A percentile compares a stretch with the other conserved stretches of the same genome.
Conservation (phyloP, 2,329 filamentous ascomycete species). For the Trichoderma lentiforme region DNA sequence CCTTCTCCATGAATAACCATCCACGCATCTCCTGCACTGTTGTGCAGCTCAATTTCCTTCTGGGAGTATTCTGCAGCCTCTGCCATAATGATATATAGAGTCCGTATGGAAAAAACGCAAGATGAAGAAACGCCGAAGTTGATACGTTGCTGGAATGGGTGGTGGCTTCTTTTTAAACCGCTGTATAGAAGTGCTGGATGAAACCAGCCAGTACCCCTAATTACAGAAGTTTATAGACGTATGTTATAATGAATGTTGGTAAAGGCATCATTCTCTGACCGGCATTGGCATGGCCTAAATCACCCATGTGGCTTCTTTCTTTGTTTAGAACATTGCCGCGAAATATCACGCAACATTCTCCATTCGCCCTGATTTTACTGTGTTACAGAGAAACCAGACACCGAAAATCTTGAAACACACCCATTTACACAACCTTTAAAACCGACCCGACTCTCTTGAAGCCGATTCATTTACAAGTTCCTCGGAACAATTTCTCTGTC, state of each 20-base stretch:
- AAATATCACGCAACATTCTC: neutral
- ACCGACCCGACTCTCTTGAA: neutral
- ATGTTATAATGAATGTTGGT: neutral
- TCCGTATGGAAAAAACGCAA: neutral
- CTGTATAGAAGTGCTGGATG: neutral
- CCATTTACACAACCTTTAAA: neutral
- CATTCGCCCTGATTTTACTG: neutral
- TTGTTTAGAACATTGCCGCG: neutral
- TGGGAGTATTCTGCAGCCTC: neutral
- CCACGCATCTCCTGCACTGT: neutral
- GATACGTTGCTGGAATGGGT: neutral
- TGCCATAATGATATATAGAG: neutral
- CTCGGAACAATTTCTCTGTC: neutral
- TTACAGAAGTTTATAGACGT: neutral
- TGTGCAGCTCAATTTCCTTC: neutral
- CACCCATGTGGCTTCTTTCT: neutral
- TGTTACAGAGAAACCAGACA: neutral
- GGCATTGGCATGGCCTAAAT: neutral
- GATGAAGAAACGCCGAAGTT: neutral
- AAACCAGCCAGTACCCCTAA: neutral
- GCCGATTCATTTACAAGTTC: neutral
- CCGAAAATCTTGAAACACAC: neutral
- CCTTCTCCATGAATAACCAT: neutral
- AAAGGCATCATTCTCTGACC: neutral
- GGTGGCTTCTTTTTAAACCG: neutral